Base-by-base conservation (phyloP, 805 yeast species). In the Candida railenensis region DNA sequence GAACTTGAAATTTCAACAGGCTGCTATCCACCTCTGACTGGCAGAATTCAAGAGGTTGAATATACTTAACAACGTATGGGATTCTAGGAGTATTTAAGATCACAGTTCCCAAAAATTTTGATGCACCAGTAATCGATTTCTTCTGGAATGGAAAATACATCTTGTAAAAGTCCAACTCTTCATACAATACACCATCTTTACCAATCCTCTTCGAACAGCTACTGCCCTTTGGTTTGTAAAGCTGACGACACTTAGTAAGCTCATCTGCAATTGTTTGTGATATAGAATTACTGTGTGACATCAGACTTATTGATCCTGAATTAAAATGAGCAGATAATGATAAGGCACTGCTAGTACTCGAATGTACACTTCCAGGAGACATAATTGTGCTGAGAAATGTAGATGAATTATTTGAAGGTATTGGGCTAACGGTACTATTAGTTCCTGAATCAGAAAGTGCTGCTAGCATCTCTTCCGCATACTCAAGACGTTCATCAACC, bases 401-500 rank as follows among this genome's bases (percentile, higher is more conserved):
- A 5, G 7, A 11, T 3, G 43, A 40, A 9, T 19, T 21, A 7
- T 25, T 16, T 16, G 34, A 22, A 18, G 22, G 5, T 12, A 36
- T 36, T 7, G 40, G 30, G 19, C 22, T 8, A 4, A 37, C 30
- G 30, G 11, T 25, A 25, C 30, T 25, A 25, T 25, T 25, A n/a
- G n/a, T 25, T 11, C 30, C 30, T 25, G 30, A 25, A 11, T 25
- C n/a, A n/a, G n/a, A n/a, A n/a, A n/a, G n/a, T 11, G 37, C 37
- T 9, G n/a, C 28, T 11, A 25, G 21, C 14, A 34, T n/a, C 22
- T 34, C 45, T 9, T 32, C 32, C 11, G 28, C 39, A 12, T 14
- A 9, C 5, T 15, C 22, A 16, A 69, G 47, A 22, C 59, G 59
- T 34, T 69, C 69, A 22, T 65, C 55, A 22, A 67, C 45, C 18